phyloP scores from a whole-genome alignment of 2,329 filamentous ascomycete species.

The Didymellaceae sp. region DNA sequence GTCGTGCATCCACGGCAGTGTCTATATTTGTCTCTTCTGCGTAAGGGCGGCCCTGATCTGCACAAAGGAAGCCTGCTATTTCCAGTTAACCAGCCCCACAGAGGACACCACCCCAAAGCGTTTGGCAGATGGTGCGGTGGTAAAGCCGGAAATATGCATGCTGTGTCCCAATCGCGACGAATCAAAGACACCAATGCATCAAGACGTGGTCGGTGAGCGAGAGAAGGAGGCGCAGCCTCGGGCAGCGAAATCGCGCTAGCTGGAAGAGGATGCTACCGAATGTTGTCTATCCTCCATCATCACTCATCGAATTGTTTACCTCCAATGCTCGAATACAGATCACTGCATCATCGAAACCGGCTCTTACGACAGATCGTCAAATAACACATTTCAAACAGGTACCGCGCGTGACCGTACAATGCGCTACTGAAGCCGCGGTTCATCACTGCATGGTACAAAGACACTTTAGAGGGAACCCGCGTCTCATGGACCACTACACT shows the following conservation, averaged over 20 bases:
- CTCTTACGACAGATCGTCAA: too few species aligned
- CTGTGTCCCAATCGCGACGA: neutral
- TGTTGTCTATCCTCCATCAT: too few species aligned
- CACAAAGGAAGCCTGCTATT: slow-evolving; percentile 7
- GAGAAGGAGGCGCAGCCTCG: slow-evolving; percentile 13
- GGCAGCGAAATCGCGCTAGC: slow-evolving; percentile 7
- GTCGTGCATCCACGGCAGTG: slow-evolving; percentile 4
- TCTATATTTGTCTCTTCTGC: slow-evolving; percentile 6
- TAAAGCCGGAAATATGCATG: neutral
- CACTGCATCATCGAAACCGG: too few species aligned
- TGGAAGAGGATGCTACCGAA: too few species aligned
- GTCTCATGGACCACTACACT: too few species aligned
- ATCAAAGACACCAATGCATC: neutral
- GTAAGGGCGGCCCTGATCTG: slow-evolving; percentile 3
- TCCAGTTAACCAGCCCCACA: neutral
- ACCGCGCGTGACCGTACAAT: too few species aligned
- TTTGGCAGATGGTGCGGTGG: neutral
- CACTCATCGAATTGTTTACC: too few species aligned
- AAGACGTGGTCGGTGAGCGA: slow-evolving; percentile 16
- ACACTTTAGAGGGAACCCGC: too few species aligned
- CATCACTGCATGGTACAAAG: too few species aligned
- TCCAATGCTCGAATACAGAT: too few species aligned
- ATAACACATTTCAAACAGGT: too few species aligned
- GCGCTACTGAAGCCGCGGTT: too few species aligned
- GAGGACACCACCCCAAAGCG: neutral